phyloP scores from a whole-genome alignment of 352 stramenopile species.

The Bremia lactucae region DNA sequence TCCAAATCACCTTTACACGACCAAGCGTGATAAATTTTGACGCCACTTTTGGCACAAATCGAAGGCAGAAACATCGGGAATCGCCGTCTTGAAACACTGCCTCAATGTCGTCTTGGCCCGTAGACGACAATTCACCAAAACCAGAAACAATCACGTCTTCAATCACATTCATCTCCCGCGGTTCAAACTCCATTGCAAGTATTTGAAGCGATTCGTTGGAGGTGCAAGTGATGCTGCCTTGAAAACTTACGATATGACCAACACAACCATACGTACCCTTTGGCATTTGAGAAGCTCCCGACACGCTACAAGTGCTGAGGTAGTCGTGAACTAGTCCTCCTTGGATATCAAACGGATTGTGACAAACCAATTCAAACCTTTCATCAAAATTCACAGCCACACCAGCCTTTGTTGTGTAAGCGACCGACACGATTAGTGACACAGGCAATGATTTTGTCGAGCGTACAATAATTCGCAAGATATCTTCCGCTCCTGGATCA shows the following conservation, averaged over 20 bases:
- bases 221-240: conserved; percentile 41
- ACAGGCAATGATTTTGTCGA: conserved; percentile 32
- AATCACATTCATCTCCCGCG: conserved; percentile 23
- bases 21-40: conserved; percentile 43
- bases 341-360: conserved; percentile 46
- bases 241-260: conserved; percentile 49
- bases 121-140: conserved; percentile 19
- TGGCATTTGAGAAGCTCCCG: conserved; percentile 14
- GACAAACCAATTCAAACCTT: conserved; percentile 49
- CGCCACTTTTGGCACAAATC: conserved; percentile 32
- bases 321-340: conserved; percentile 59
- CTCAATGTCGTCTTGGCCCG: conserved; percentile 13
- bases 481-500: conserved; percentile 27
- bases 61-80: conserved; percentile 47
- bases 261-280: conserved; percentile 51
- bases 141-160: conserved; percentile 28
- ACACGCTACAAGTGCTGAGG: conserved; percentile 28
- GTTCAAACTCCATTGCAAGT: conserved; percentile 45
- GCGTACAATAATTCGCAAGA: conserved; percentile 47
- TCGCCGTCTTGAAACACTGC: conserved; percentile 48
- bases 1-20: conserved; percentile 50
- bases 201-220: conserved; percentile 41
- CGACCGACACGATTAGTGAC: conserved; percentile 35
- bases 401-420: conserved; percentile 57
- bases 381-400: conserved; percentile 58